phyloP scores from a whole-genome alignment of 768 basidiomycete genomes.

The Dentipellis sp. region DNA sequence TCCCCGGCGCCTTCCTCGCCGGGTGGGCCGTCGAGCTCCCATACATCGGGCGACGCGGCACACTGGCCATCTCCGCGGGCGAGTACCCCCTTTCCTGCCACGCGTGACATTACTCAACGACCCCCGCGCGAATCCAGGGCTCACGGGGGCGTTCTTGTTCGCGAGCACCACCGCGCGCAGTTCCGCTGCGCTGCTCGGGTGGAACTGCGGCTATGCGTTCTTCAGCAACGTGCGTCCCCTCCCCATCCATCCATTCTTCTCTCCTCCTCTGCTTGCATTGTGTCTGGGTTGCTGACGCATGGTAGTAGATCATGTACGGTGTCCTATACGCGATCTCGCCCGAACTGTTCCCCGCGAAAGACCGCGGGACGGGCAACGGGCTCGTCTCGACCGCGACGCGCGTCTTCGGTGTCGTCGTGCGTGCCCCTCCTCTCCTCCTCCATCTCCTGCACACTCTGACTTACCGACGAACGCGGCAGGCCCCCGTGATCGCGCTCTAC shows the following conservation, averaged over 20 bases:
- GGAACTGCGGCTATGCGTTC: slow-evolving; percentile 75
- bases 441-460: neutral
- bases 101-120: slow-evolving; percentile 32
- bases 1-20: slow-evolving; percentile 65
- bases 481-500: slow-evolving; percentile 64
- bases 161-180: slow-evolving; percentile 66
- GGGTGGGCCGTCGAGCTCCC: slow-evolving; percentile 65
- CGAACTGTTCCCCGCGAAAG: slow-evolving; percentile 63
- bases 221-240: slow-evolving; percentile 39
- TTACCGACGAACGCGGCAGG: slow-evolving; percentile 26
- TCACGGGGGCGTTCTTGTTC: slow-evolving; percentile 71
- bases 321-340: slow-evolving; percentile 64
- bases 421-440: slow-evolving; percentile 15
- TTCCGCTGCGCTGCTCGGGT: slow-evolving; percentile 60
- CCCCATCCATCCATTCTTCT: neutral
- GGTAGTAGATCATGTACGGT: slow-evolving; percentile 58
- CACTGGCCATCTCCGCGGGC: slow-evolving; percentile 55
- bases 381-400: slow-evolving; percentile 50
- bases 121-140: slow-evolving; percentile 38
- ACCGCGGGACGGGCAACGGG: slow-evolving; percentile 66
- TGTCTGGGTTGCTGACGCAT: neutral
- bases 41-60: slow-evolving; percentile 55
- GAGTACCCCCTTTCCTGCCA: slow-evolving; percentile 23
- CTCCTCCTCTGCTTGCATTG: neutral
- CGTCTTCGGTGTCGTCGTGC: slow-evolving; percentile 61